Conservation (phyloP, 495 filamentous ascomycete genomes). For the Chaetomium tenue region DNA sequence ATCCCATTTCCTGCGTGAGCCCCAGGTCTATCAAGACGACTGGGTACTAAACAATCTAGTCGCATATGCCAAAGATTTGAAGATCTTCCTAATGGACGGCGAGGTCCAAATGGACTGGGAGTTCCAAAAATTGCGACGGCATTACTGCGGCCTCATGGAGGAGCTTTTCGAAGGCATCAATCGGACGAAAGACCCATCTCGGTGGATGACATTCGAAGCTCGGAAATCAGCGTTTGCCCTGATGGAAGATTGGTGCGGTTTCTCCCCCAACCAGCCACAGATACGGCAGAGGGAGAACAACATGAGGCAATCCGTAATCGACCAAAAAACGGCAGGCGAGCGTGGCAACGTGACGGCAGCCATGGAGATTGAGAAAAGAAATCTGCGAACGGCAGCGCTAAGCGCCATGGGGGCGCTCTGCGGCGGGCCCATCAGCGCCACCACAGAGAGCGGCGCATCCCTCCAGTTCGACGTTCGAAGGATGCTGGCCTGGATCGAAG, state of each 20-base stretch:
- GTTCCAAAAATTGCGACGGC: slow-evolving; percentile 84
- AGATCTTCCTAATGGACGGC: slow-evolving; percentile 87
- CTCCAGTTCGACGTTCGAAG: slow-evolving; percentile 88
- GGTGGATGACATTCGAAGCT: slow-evolving; percentile 95
- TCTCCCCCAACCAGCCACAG: slow-evolving; percentile 84
- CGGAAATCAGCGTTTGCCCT: slow-evolving; percentile 89
- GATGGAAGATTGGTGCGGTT: slow-evolving; percentile 99
- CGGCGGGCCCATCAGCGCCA: slow-evolving; percentile 84
- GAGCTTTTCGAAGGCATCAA: slow-evolving; percentile 90
- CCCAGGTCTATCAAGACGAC: slow-evolving; percentile 80
- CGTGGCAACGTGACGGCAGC: slow-evolving; percentile 74
- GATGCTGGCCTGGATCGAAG: slow-evolving; percentile 91
- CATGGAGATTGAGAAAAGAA: slow-evolving; percentile 94
- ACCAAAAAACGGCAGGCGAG: slow-evolving; percentile 61
- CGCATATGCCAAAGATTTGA: slow-evolving; percentile 85
- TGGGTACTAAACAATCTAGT: slow-evolving; percentile 90
- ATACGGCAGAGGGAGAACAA: slow-evolving; percentile 80
- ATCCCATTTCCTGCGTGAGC: slow-evolving; percentile 79
- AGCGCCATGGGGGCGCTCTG: slow-evolving; percentile 96
- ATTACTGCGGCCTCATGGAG: slow-evolving; percentile 92
- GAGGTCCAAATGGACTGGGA: slow-evolving; percentile 97
- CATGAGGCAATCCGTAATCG: slow-evolving; percentile 77
- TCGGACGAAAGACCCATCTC: slow-evolving; percentile 75
- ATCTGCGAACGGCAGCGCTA: slow-evolving; percentile 82
- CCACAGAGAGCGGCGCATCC: slow-evolving; percentile 74